Base-by-base conservation (phyloP, 495 filamentous ascomycete species). In the Penicillium macrosclerotiorum region DNA sequence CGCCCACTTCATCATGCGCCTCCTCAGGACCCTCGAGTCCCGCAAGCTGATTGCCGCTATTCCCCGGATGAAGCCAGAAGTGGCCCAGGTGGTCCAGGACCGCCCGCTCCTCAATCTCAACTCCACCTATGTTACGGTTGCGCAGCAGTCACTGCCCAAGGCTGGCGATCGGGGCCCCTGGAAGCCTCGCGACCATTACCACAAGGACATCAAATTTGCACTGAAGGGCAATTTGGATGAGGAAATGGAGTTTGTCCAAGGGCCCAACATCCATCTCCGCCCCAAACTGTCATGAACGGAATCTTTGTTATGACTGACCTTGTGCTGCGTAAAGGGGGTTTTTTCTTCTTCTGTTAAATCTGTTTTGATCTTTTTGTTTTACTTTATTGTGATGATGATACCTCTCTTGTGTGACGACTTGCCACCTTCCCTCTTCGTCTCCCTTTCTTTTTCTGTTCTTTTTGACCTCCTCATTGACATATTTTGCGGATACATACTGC, bases 151-250 rank as follows among this genome's bases (percentile, higher is more conserved):
- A 0, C 44, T 79, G 37, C 78, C 78, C 22, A 67, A 63, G 51
- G 68, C 67, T 43, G 73, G 67, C 0, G 63, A 75, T 42, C 54
- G 43, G 35, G 79, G 67, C 1, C 80, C 78, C 3, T 85, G 81
- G 81, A 42, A 63, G 52, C 65, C 79, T 22, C 69, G 79, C 40
- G 64, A 62, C 27, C 77, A 77, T 54, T 83, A 82, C 54, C 45
- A 75, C 2, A 62, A 61, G 48, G 81, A 85, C 61, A 59, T 68
- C 20, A 72, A 69, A 66, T 67, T 69, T 41, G 72, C 76, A 4
- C 62, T 64, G 44, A 68, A 66, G 45, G 80, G 77, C 19, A 60
- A 74, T 48, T 50, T 83, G 1, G 52, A 65, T 8, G 59, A 61
- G 17, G 54, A 52, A 1, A 46, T 72, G 54, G 63, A 72, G 45